These are phyloP conservation scores for Xylogone sp. DNA, from an alignment of 2,329 filamentous ascomycete genomes.

Conservation along the genomic window DNA sequence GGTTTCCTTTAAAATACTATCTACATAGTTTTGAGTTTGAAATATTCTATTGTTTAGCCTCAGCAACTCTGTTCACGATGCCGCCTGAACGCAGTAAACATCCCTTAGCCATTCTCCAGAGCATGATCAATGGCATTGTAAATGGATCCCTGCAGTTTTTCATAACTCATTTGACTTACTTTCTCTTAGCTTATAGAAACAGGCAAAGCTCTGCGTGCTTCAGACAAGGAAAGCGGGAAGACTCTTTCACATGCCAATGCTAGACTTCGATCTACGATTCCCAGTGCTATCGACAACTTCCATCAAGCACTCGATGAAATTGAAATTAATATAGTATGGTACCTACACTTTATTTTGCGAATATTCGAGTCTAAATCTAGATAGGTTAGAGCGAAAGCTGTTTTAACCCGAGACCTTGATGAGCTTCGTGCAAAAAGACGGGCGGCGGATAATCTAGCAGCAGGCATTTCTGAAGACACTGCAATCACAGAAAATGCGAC, in stretches of 20 bases:
- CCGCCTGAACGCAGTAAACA: conserved; percentile 16
- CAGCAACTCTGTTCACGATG: conserved; percentile 7
- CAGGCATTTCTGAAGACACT: conserved; percentile 9
- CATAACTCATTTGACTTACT: conserved; percentile 4
- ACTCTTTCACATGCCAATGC: conserved; percentile 25
- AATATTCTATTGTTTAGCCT: no score
- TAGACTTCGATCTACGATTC: conserved; percentile 20
- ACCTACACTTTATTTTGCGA: neutral
- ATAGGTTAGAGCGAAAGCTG: conserved; percentile 50
- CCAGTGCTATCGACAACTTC: conserved; percentile 25
- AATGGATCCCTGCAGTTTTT: conserved; percentile 21
- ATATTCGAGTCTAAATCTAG: conserved; percentile 4
- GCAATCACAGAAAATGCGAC: neutral
- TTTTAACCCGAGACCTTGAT: conserved; percentile 51
- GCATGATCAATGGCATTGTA: conserved; percentile 53
- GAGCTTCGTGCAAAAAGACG: conserved; percentile 22
- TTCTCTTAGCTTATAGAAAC: conserved; percentile 50
- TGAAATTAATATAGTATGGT: conserved; percentile 52
- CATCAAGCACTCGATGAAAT: conserved; percentile 53
- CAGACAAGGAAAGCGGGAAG: conserved; percentile 41
- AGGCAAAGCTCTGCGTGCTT: conserved; percentile 51
- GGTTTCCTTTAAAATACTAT: no score
- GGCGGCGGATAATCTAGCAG: conserved; percentile 22
- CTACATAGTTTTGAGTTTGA: no score
- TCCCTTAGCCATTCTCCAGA: conserved; percentile 39